phyloP scores from a whole-genome alignment of 108 stramenopile species.

The Phaeodactylum tricornutum region DNA sequence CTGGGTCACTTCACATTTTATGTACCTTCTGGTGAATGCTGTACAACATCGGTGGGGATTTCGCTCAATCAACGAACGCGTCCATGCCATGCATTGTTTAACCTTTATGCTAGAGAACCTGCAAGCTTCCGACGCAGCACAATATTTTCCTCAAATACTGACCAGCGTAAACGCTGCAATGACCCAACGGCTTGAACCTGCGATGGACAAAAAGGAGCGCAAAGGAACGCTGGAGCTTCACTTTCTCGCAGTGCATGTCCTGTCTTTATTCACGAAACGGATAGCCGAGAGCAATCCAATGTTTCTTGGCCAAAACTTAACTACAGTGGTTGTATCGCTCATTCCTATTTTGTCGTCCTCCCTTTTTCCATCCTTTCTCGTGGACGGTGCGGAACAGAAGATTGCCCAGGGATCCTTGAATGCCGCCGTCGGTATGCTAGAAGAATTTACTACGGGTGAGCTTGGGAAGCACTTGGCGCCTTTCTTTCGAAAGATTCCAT shows the following conservation, averaged over 20 bases:
- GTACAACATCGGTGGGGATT: slow-evolving; percentile 49
- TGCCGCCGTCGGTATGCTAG: no score
- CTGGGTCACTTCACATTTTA: slow-evolving; percentile 69
- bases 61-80: slow-evolving; percentile 26
- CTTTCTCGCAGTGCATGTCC: slow-evolving; percentile 40
- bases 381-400: no score
- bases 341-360: slow-evolving; percentile 65
- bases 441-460: no score
- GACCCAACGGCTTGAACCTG: slow-evolving; percentile 9
- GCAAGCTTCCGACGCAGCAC: slow-evolving; percentile 36
- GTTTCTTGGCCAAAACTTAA: slow-evolving; percentile 54
- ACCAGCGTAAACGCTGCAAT: slow-evolving; percentile 60
- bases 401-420: no score
- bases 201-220: neutral
- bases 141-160: slow-evolving; percentile 71
- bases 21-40: slow-evolving; percentile 70
- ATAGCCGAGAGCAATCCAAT: slow-evolving; percentile 28
- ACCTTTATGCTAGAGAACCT: slow-evolving; percentile 35
- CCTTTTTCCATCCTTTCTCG: no score
- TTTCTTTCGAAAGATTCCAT: slow-evolving; percentile 61
- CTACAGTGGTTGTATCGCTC: slow-evolving; percentile 60
- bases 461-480: slow-evolving; percentile 31
- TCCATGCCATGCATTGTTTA: slow-evolving; percentile 47
- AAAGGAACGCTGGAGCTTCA: slow-evolving; percentile 14
- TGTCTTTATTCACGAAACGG: slow-evolving; percentile 54